Base-by-base conservation (phyloP, 768 basidiomycete species). In the Lepiota venenata region DNA sequence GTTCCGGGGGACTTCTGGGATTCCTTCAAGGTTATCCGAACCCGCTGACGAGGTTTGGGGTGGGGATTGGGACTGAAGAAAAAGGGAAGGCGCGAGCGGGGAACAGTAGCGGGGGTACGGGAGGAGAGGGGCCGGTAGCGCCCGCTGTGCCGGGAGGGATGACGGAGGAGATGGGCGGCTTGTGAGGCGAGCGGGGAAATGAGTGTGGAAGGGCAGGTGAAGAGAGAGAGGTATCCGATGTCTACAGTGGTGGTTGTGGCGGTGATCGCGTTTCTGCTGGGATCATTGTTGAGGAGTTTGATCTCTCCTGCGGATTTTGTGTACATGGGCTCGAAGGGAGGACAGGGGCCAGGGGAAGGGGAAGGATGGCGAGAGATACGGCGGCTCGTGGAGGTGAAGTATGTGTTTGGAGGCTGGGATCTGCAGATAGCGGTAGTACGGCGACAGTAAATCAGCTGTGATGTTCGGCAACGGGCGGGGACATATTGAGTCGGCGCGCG, bases 271-370 rank as follows among this genome's bases (percentile, higher is more conserved):
- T 94, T 98, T 69, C 73, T 98, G 63, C 81, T 98, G 62, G 96
- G 96, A 53, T 95, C 93, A 22, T 74, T 98, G 52, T 72, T 97
- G 57, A 83, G 96, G 52, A 93, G 91, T 15, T 76, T 98, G 57
- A 74, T 98, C 37, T 89, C 87, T 5, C 91, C 96, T 41, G 91
- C 88, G 14, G 96, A 97, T 70, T 95, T 93, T 72, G 84, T 94
- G 41, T 87, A 93, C 66, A 25, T 25, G 25, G 25, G 25, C 83
- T 91, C 40, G 86, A 81, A 61, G 76, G 74, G 59, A 83, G 85
- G 60, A 58, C 65, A 69, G 64, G 81, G 83, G 56, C 78, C 71
- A 51, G 82, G 80, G 64, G 79, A 76, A 52, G 66, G 66, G 22
- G 67, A 67, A 15, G 86, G 85, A 22, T 97, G 93, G 94, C 75